Conservation (phyloP, 441 rosid species). For the Erodium texanum region DNA sequence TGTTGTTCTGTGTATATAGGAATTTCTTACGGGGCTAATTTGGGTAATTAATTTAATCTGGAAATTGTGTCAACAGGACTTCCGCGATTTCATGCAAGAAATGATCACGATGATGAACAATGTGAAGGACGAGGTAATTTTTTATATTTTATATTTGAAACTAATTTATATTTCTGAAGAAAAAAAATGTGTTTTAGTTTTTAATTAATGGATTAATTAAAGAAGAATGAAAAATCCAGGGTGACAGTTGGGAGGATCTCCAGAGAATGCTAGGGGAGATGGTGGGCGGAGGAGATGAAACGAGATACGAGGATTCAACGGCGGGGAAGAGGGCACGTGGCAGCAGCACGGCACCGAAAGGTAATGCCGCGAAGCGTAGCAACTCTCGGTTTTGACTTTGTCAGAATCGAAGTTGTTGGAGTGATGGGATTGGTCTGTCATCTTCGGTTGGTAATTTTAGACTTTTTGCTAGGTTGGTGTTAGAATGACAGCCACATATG, state of each 20-base stretch:
- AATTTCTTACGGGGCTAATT: not conserved
- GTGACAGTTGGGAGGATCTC: slow-evolving; percentile 49
- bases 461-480: too few relatives aligned
- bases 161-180: not conserved
- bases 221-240: slow-evolving; percentile 24
- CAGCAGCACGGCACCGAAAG: slow-evolving; percentile 22
- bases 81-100: slow-evolving; percentile 49
- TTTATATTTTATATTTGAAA: too few relatives aligned
- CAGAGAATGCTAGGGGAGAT: slow-evolving; percentile 59
- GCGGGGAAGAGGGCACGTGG: slow-evolving; percentile 39
- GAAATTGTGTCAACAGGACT: slow-evolving; percentile 34
- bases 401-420: too few relatives aligned
- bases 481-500: too few relatives aligned
- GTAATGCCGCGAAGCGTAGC: slow-evolving; percentile 33
- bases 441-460: too few relatives aligned
- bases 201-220: not conserved
- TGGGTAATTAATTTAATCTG: not conserved
- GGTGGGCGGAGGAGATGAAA: slow-evolving; percentile 41
- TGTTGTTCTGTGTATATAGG: too few relatives aligned
- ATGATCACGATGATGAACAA: slow-evolving; percentile 45
- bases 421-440: too few relatives aligned
- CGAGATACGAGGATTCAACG: slow-evolving; percentile 28
- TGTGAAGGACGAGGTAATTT: slow-evolving; percentile 48
- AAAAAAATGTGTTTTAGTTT: too few relatives aligned
- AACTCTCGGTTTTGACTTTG: not conserved